phyloP scores from a whole-genome alignment of 2,329 filamentous ascomycete genomes.

The Dactylellina drechsleri region DNA sequence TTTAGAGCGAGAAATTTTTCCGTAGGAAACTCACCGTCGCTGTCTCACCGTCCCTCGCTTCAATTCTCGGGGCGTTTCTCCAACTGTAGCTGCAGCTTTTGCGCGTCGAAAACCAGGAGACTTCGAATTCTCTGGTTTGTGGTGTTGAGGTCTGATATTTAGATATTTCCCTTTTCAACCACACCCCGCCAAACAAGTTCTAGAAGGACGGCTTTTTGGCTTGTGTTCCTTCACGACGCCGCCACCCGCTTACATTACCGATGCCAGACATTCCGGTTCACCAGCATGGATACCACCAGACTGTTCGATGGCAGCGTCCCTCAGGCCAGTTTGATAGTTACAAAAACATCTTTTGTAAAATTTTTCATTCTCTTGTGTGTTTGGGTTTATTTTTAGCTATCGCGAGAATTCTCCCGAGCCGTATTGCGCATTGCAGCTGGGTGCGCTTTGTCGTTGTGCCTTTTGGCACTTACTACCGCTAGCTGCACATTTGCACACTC shows the following conservation, averaged over 20 bases:
- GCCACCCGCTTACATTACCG: slow-evolving; percentile 33
- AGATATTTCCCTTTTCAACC: slow-evolving; percentile 34
- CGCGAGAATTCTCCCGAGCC: too few relatives aligned
- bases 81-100: neutral
- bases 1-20: neutral
- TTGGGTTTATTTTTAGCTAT: too few relatives aligned
- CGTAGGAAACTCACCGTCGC: slow-evolving; percentile 41
- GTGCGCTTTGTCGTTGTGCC: too few relatives aligned
- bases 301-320: neutral
- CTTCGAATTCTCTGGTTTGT: slow-evolving; percentile 1
- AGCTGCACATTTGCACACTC: too few relatives aligned
- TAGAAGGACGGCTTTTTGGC: slow-evolving; percentile 25
- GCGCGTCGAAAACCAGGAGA: neutral
- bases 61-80: slow-evolving; percentile 26
- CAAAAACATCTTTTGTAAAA: too few relatives aligned
- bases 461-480: too few relatives aligned
- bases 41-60: slow-evolving; percentile 30
- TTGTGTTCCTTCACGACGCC: slow-evolving; percentile 30
- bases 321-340: too few relatives aligned
- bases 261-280: neutral
- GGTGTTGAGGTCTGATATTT: slow-evolving; percentile 41
- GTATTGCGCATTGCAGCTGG: too few relatives aligned
- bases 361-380: too few relatives aligned
- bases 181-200: slow-evolving; percentile 14
- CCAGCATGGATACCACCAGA: neutral